Conservation (phyloP, 2,329 filamentous ascomycete species). For the Thermoascus crustaceus region DNA sequence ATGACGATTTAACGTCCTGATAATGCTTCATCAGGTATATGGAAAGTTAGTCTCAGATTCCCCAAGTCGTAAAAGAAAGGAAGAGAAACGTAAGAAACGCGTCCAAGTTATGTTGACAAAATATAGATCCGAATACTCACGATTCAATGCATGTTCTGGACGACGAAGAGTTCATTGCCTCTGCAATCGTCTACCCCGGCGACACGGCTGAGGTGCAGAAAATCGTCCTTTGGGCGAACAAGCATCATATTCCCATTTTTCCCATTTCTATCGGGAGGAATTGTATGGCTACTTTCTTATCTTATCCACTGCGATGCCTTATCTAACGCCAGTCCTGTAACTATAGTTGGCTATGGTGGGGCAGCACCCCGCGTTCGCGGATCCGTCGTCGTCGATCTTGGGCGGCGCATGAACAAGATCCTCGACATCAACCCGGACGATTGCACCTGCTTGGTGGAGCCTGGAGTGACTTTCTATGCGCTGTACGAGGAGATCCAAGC, state of each 20-base stretch:
- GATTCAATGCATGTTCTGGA: slow-evolving; percentile 7
- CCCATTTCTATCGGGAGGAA: slow-evolving; percentile 35
- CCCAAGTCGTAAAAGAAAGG: not conserved
- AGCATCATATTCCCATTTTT: slow-evolving; percentile 28
- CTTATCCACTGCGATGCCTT: not conserved
- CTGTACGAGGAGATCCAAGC: slow-evolving; percentile 32
- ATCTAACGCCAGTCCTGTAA: not conserved
- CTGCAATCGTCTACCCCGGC: slow-evolving; percentile 7
- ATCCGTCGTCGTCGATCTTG: slow-evolving; percentile 38
- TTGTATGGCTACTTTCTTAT: not conserved
- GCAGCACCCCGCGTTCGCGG: slow-evolving; percentile 37
- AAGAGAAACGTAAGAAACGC: too few species aligned
- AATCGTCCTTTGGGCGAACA: slow-evolving; percentile 13
- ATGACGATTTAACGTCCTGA: not conserved
- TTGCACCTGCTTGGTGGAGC: slow-evolving; percentile 37
- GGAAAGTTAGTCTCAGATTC: slow-evolving; percentile 1
- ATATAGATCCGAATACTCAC: slow-evolving; percentile 10
- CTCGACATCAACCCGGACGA: slow-evolving; percentile 28
- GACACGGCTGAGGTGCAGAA: slow-evolving; percentile 10
- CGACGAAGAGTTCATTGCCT: slow-evolving; percentile 8
- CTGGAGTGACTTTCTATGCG: slow-evolving; percentile 35
- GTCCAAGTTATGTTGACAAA: slow-evolving; percentile 1
- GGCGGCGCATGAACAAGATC: slow-evolving; percentile 34
- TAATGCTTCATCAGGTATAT: slow-evolving; percentile 3
- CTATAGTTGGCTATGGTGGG: slow-evolving; percentile 35